Evolutionary conservation across 1,284 basidiomycete species (phyloP).

Genomic region (Thecaphora frezii): DNA sequence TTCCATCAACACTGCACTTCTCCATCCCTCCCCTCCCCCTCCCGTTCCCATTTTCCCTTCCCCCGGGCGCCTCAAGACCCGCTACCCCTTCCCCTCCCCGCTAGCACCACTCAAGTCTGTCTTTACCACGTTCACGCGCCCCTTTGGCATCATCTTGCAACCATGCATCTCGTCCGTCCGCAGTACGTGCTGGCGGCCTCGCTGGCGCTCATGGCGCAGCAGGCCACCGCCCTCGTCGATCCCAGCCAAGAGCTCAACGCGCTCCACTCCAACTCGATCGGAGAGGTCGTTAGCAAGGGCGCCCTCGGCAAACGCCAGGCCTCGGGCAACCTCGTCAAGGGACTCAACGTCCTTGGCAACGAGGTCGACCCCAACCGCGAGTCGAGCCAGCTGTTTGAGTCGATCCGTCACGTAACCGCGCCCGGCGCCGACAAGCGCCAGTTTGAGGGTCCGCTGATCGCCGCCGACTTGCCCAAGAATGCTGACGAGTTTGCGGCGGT

Average conservation of each 20-base stretch:
- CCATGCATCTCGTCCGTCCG: not conserved
- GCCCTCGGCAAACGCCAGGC: conserved; percentile 6
- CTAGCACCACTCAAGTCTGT: not conserved
- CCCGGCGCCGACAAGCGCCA: not conserved
- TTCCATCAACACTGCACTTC: not conserved
- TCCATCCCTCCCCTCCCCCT: not conserved
- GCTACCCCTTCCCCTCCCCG: not conserved
- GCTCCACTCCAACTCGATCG: conserved; percentile 16
- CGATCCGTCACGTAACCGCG: too few relatives aligned
- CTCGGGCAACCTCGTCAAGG: conserved; percentile 12
- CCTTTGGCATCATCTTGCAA: not conserved
- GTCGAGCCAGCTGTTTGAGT: not conserved
- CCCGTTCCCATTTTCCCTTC: too few relatives aligned
- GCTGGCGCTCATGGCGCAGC: not conserved
- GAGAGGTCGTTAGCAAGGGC: conserved; percentile 1
- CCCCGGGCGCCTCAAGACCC: too few relatives aligned
- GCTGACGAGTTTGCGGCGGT: too few relatives aligned
- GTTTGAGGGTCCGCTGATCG: too few relatives aligned
- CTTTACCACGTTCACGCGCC: not conserved
- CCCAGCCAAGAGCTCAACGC: conserved; percentile 3
- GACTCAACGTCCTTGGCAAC: conserved; percentile 16
- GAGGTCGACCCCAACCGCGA: conserved; percentile 1
- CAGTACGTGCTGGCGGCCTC: not conserved
- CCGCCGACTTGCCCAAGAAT: too few relatives aligned
- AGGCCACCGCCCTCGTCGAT: not conserved